Conservation (phyloP, 2,329 filamentous ascomycete genomes). For the Fusarium circinatum region DNA sequence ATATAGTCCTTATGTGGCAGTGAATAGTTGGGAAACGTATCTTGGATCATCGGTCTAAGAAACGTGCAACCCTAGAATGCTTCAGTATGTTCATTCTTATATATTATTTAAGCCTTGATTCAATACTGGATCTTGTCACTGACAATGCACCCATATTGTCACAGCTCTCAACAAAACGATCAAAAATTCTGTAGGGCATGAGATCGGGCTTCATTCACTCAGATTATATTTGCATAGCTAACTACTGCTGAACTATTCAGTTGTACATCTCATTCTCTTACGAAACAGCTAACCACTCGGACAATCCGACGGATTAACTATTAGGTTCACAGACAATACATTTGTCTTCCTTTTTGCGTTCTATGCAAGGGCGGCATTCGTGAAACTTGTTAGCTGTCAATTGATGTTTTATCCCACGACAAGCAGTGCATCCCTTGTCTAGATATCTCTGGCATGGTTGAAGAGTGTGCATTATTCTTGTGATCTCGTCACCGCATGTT, state of each 20-base stretch:
- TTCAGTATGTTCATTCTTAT: rapidly evolving
- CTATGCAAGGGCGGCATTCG: background rate
- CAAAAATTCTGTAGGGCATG: rapidly evolving
- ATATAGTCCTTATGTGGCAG: background rate
- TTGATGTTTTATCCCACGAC: background rate
- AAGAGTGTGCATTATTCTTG: background rate
- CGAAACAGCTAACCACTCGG: background rate
- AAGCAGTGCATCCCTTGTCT: rapidly evolving
- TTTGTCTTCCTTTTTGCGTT: background rate
- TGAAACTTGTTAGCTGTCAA: background rate
- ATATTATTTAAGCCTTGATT: background rate
- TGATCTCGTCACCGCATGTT: background rate
- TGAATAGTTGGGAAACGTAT: background rate
- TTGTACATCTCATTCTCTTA: rapidly evolving
- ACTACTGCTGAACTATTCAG: background rate
- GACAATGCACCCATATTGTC: rapidly evolving
- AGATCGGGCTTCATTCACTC: background rate
- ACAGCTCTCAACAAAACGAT: rapidly evolving
- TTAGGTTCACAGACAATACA: background rate
- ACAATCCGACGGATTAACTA: background rate
- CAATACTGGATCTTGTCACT: background rate
- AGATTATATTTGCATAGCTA: background rate
- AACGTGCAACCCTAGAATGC: rapidly evolving
- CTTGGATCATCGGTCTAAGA: background rate
- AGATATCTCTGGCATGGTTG: background rate